Percentiles rank a stretch among this genome's conserved stretches.
phyloP scores from a whole-genome alignment of 2,329 filamentous ascomycete genomes.

The Talaromyces sp. region DNA sequence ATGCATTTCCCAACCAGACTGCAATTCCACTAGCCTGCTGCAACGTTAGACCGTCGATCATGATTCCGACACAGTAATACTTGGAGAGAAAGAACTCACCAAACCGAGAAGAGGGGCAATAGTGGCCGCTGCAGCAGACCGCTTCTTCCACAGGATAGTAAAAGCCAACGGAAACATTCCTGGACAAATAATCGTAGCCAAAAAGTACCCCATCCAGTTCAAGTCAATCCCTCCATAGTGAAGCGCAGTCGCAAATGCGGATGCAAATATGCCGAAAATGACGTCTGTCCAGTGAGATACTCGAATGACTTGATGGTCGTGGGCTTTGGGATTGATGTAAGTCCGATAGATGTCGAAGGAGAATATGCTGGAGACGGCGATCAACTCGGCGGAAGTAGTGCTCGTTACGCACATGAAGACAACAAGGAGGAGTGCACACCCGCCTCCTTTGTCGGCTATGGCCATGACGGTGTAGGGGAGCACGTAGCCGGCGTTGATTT shows the following conservation, averaged over 20 bases:
- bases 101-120: constrained; percentile 16
- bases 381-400: constrained; percentile 15
- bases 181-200: constrained; percentile 20
- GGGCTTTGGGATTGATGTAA: constrained; percentile 18
- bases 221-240: constrained; percentile 18
- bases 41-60: neutral
- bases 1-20: constrained; percentile 40
- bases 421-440: constrained; percentile 9
- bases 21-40: constrained; percentile 29
- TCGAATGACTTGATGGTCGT: constrained; percentile 15
- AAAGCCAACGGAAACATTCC: constrained; percentile 19
- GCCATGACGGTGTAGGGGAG: constrained; percentile 19
- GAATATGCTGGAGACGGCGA: constrained; percentile 16
- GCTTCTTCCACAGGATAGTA: constrained; percentile 17
- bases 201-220: constrained; percentile 19
- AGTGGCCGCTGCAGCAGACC: constrained; percentile 13
- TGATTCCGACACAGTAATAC: neutral
- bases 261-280: constrained; percentile 14
- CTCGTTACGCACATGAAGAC: constrained; percentile 17
- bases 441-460: constrained; percentile 15
- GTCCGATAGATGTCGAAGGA: constrained; percentile 16
- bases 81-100: neutral
- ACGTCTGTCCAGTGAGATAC: constrained; percentile 17
- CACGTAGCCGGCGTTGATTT: constrained; percentile 18
- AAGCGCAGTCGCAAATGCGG: constrained; percentile 16